Conservation (phyloP, 2,329 filamentous ascomycete species). For the Aspergillus sp. region DNA sequence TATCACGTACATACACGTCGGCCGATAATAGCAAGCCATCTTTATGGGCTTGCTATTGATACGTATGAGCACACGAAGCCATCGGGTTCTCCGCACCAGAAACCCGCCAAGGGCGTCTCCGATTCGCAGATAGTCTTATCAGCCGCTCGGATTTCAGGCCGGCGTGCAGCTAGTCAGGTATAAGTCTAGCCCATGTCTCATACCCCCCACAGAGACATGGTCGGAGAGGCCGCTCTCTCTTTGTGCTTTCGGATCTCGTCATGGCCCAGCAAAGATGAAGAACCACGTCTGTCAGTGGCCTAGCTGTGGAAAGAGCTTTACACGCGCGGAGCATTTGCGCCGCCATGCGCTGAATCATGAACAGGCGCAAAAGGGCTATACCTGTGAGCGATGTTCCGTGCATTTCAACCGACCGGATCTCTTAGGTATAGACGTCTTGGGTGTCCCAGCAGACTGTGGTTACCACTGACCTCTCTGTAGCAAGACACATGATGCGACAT, state of each 20-base stretch:
- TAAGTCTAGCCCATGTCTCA: not conserved
- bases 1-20: too few species aligned
- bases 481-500: slow-evolving; percentile 56
- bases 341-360: slow-evolving; percentile 58
- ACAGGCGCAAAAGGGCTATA: slow-evolving; percentile 47
- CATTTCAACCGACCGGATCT: slow-evolving; percentile 62
- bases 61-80: too few species aligned
- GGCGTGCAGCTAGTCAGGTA: not conserved
- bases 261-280: slow-evolving; percentile 7
- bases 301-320: slow-evolving; percentile 54
- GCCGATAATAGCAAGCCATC: too few species aligned
- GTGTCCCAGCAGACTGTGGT: not conserved
- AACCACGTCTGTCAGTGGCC: slow-evolving; percentile 40
- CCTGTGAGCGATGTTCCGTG: slow-evolving; percentile 58
- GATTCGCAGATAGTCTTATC: slow-evolving; percentile 3
- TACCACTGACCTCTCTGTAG: slow-evolving; percentile 34
- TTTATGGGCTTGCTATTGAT: too few species aligned
- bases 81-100: slow-evolving; percentile 1
- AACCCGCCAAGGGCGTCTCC: not conserved
- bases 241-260: not conserved
- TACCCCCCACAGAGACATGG: not conserved
- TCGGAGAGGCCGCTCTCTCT: not conserved
- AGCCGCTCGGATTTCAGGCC: not conserved
- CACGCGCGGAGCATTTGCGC: slow-evolving; percentile 57
- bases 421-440: slow-evolving; percentile 41